Base-by-base conservation (phyloP, 2,329 filamentous ascomycete genomes). In the Paraphaeosphaeria minitans region DNA sequence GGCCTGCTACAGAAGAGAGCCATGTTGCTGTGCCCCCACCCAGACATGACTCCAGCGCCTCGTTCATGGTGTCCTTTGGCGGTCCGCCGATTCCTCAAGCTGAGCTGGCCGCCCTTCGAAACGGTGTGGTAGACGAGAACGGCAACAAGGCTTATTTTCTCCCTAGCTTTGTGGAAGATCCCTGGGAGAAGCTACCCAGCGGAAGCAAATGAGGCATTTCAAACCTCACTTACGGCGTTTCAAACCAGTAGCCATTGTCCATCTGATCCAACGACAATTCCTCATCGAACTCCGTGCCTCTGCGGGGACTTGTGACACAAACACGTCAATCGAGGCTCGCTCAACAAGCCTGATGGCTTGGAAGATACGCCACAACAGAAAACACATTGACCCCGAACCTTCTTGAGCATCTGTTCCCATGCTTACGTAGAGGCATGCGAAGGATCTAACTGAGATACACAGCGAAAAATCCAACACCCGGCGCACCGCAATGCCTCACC, bases 81-180 rank as follows among this genome's bases (percentile, higher is more conserved):
- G 73, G 73, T 6, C 61, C 64, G 13, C 4, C 66, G 1, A 66
- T 76, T 16, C 56, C 72, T 13, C 66, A 61, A 21, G 59, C 59
- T 16, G 72, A 75, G 42, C 60, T 80, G 22, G 68, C 77, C 50
- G 73, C 74, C 29, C 63, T 81, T n/a, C 66, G 73, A 13, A 66
- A 69, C 31, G 78, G 79, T 3, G 73, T 81, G 39, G 75, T 74
- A 52, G 80, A 81, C 61, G 75, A 78, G 58, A 77, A 76, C 1
- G 91, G 89, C 80, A 90, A 88, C 75, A 78, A 83, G 41, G 86
- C 82, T 37, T 91, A 90, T 73, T 93, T 92, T 73, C 84, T 91
- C 58, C 84, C 85, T 0, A 83, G 81, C 58, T 90, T 88, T 61
- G 86, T 91, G 66, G 82, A 88, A 71, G 91, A 93, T 71, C 90